Evolutionary conservation across 2,329 filamentous ascomycete species (phyloP).

Genomic region (Simplicillium sp.): DNA sequence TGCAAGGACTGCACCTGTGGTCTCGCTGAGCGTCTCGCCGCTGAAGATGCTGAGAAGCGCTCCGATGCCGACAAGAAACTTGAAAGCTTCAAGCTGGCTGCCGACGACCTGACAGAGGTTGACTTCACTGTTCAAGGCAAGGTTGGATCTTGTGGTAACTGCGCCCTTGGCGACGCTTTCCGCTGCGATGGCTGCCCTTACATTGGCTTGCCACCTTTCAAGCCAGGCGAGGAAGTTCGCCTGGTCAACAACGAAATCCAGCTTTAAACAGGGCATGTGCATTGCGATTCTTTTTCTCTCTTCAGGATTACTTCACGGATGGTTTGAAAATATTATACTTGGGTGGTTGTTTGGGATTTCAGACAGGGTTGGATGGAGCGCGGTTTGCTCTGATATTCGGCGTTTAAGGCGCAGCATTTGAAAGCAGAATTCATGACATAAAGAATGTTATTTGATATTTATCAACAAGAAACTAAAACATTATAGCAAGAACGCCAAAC

Average conservation of each 20-base stretch:
- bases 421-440: too few species aligned
- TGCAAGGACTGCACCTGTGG: conserved; percentile 99
- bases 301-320: too few species aligned
- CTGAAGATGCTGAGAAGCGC: conserved; percentile 70
- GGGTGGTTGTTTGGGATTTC: too few species aligned
- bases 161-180: conserved; percentile 85
- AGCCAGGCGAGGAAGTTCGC: conserved; percentile 88
- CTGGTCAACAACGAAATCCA: conserved; percentile 81
- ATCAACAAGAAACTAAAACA: too few species aligned
- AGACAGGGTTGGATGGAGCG: too few species aligned
- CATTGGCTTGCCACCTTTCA: conserved; percentile 89
- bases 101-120: conserved; percentile 72
- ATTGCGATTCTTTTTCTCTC: not conserved
- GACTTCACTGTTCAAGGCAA: conserved; percentile 98
- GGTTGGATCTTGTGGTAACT: conserved; percentile 89
- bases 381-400: too few species aligned
- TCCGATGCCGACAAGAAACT: conserved; percentile 58
- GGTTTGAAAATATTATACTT: too few species aligned
- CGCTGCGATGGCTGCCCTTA: conserved; percentile 68
- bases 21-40: conserved; percentile 72
- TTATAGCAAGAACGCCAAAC: too few species aligned
- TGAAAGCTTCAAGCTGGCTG: conserved; percentile 58
- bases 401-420: too few species aligned
- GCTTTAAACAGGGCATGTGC: conserved; percentile 41
- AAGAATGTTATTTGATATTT: too few species aligned